Percentiles rank a stretch among this genome's conserved stretches.
phyloP scores from a whole-genome alignment of 169 alveolate genomes.

The Cryptosporidium xiaoi region DNA sequence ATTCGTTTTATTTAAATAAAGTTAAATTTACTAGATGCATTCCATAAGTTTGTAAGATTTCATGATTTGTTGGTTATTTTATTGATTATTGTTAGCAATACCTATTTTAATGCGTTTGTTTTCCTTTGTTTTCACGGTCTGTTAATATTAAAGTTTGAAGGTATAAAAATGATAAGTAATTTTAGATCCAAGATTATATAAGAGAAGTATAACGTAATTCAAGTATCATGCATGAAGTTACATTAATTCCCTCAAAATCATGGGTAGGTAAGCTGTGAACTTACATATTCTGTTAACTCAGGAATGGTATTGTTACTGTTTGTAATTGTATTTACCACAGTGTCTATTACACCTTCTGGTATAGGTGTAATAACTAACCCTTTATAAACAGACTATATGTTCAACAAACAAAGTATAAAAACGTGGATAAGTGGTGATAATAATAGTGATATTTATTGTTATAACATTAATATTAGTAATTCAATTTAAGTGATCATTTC shows the following conservation, averaged over 20 bases:
- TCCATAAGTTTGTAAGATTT: neutral
- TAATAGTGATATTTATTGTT: neutral
- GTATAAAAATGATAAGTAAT: no score
- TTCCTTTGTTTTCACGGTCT: constrained; percentile 25
- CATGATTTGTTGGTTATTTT: no score
- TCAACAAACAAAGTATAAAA: neutral
- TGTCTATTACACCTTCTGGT: constrained; percentile 48
- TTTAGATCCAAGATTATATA: no score
- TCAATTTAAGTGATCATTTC: neutral
- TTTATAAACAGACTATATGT: constrained; percentile 37
- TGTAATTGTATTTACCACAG: constrained; percentile 30
- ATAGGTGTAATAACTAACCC: constrained; percentile 53
- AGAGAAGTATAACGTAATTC: no score
- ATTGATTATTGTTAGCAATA: neutral
- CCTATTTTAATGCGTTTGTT: constrained; percentile 9
- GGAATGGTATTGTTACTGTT: constrained; percentile 48
- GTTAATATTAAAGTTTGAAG: neutral
- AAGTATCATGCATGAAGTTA: no score
- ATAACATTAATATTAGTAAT: neutral
- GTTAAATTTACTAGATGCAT: neutral
- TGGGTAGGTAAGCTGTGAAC: neutral
- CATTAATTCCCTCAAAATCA: no score
- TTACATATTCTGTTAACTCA: constrained; percentile 33
- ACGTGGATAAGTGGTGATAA: neutral
- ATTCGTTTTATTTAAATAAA: no score